phyloP scores from a whole-genome alignment of 2,329 filamentous ascomycete species.

The Claviceps humidiphila region DNA sequence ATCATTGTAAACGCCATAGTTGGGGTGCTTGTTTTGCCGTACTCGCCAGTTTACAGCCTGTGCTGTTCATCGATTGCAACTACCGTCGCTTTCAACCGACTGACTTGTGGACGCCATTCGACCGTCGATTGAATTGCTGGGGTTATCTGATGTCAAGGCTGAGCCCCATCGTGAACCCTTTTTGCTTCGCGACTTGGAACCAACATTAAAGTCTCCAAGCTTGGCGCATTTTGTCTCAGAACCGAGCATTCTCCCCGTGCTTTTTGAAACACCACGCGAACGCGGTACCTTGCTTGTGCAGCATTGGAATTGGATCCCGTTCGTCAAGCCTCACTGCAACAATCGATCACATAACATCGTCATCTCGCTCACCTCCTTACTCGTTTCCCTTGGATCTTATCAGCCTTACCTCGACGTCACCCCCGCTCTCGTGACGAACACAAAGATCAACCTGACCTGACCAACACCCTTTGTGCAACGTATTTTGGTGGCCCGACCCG shows the following conservation, averaged over 20 bases:
- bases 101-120: too few relatives aligned
- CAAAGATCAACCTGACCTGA: neutral
- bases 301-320: neutral
- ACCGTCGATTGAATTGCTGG: neutral
- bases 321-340: neutral
- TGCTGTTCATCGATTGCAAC: too few relatives aligned
- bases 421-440: neutral
- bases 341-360: neutral
- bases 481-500: neutral
- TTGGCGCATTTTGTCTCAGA: neutral
- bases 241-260: neutral
- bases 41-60: too few relatives aligned
- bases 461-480: neutral
- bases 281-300: neutral
- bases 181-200: neutral
- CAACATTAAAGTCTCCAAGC: neutral
- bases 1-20: neutral
- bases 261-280: neutral
- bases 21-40: neutral
- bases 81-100: too few relatives aligned
- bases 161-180: neutral
- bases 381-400: neutral
- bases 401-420: neutral
- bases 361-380: neutral
- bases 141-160: neutral